Evolutionary conservation across 1,284 basidiomycete species (phyloP), one percentile per base, ranked within the genome.

Genomic region (Malassezia sympodialis): DNA sequence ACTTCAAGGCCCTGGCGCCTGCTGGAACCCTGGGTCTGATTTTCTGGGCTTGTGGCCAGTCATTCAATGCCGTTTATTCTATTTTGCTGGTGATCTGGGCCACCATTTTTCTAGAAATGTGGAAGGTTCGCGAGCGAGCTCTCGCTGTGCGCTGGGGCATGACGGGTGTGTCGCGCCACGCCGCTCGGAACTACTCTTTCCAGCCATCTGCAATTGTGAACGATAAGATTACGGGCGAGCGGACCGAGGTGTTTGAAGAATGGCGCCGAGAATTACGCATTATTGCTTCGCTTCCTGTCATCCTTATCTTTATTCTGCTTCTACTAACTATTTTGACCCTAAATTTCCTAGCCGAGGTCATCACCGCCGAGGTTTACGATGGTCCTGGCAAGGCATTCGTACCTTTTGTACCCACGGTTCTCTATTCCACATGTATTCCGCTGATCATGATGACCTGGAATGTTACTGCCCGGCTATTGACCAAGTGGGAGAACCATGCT

Each of bases 371-470:
- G 57, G 71, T 67, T 49, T 72, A 96, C 76, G 83, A 84, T 15
- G 93, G 94, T 0, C 86, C 88, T 1, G 87, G 87, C 8, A 82
- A 86, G 67, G 77, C 83, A 58, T 80, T 86, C 47, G 60, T 75
- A 82, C 80, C 85, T 0, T 83, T 93, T 59, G 77, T 82, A 27
- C 93, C 91, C 0, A 96, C 90, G 0, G 79, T 89, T 30, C 78
- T 94, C 26, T 91, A 96, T 73, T 80, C 84, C 2, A 80, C 83
- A 0, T 77, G 90, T 11, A 84, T 98, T 0, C 93, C 94, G 0
- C 83, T 83, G 57, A 80, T 96, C 30, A 81, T 93, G n/a, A 80
- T 79, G 0, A 75, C 86, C 1, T 93, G 94, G 77, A 84, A 85
- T 61, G 68, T 77, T 0, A 80, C 85, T 44, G 87, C 88, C 0